Evolutionary conservation across 352 stramenopile genomes (phyloP), one percentile per base, ranked within the genome.

Genomic region (Chrysophaeum taylorii): DNA sequence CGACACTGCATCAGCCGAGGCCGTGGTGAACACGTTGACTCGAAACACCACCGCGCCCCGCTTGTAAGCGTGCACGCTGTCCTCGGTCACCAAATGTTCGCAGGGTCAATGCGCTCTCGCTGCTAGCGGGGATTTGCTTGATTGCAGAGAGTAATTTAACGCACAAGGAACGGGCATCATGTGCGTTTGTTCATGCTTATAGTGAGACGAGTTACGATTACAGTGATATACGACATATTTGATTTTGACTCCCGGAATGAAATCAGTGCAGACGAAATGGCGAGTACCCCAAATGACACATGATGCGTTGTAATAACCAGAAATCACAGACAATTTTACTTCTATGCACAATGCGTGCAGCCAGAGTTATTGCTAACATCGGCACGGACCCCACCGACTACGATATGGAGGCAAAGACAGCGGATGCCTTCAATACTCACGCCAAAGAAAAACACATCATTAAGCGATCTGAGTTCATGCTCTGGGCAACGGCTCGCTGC

Each of bases 261-360:
- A 18, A 66, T 66, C 36, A 33, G 33, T 36, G 12, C 14, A 36
- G 57, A 66, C 45, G 45, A 57, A 25, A 12, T 57, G 27, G 52
- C 12, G 52, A 16, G n/a, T n/a, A n/a, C n/a, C n/a, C n/a, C n/a
- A n/a, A n/a, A n/a, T n/a, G n/a, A n/a, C n/a, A n/a, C n/a, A n/a
- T n/a, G n/a, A n/a, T n/a, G n/a, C n/a, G n/a, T n/a, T n/a, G n/a
- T n/a, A n/a, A n/a, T n/a, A n/a, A n/a, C n/a, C n/a, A n/a, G n/a
- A n/a, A n/a, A n/a, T n/a, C n/a, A n/a, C n/a, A 31, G 33, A 66
- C 57, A 1, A 66, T 66, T 25, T 36, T 66, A 25, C 57, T 66
- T 31, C 57, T 66, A 5, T 66, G 57, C 36, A 45, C 57, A 7
- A 14, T 66, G 57, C 57, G 57, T 36, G 57, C 57, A n/a, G 33